Evolutionary conservation across 805 yeast genomes (phyloP).

Genomic region (Blastobotrys attinorum): DNA sequence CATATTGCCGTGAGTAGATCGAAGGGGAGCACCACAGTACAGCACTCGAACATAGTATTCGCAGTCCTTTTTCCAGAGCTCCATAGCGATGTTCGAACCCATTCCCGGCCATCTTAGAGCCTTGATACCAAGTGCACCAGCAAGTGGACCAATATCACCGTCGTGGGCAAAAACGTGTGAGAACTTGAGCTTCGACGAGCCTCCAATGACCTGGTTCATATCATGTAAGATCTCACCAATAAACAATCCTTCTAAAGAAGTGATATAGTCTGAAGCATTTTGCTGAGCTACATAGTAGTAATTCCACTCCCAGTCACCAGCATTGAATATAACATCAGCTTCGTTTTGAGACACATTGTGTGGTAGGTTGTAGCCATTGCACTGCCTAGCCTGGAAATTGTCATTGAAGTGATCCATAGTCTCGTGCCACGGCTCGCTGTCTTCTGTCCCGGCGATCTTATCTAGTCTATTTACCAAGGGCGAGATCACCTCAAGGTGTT

Average conservation of each 20-base stretch:
- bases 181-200: conserved; percentile 26
- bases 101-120: conserved; percentile 41
- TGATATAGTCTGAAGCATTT: conserved; percentile 32
- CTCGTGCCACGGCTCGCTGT: conserved; percentile 20
- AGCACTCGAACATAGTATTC: conserved; percentile 31
- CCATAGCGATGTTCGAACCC: conserved; percentile 38
- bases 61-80: conserved; percentile 28
- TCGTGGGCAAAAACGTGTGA: conserved; percentile 39
- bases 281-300: conserved; percentile 30
- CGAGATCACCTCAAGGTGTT: background rate
- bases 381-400: conserved; percentile 34
- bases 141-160: conserved; percentile 31
- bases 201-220: conserved; percentile 26
- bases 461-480: background rate
- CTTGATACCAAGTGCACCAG: conserved; percentile 31
- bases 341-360: conserved; percentile 23
- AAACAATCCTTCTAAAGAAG: conserved; percentile 31
- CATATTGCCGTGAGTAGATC: conserved; percentile 10
- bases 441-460: conserved; percentile 7
- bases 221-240: conserved; percentile 31
- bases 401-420: conserved; percentile 37
- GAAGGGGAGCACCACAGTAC: conserved; percentile 29
- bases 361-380: conserved; percentile 32
- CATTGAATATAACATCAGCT: conserved; percentile 35
- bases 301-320: conserved; percentile 40